Conservation (phyloP, 2,329 filamentous ascomycete genomes). For the Ascochyta lentis region DNA sequence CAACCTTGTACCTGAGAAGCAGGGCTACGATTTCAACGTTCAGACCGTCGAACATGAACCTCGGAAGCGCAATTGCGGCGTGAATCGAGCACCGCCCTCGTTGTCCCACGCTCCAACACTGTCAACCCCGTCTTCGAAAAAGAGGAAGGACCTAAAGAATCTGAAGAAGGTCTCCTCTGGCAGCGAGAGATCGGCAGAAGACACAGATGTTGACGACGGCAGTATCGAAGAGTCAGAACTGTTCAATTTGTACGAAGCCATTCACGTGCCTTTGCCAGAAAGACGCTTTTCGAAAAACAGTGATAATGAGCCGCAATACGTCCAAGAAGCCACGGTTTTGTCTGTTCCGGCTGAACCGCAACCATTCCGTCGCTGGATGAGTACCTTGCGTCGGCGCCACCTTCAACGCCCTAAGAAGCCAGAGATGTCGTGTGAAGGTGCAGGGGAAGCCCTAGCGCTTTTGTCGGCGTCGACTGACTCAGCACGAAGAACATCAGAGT, state of each 20-base stretch:
- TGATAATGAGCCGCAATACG: conserved; percentile 12
- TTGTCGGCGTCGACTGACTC: conserved; percentile 20
- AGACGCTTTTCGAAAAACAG: conserved; percentile 30
- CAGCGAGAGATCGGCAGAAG: conserved; percentile 19
- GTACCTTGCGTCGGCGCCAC: conserved; percentile 67
- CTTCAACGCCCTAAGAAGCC: conserved; percentile 45
- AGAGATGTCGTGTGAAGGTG: conserved; percentile 47
- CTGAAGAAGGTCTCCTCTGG: conserved; percentile 8
- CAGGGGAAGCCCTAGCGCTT: conserved; percentile 16
- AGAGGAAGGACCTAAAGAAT: conserved; percentile 8
- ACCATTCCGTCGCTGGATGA: conserved; percentile 78
- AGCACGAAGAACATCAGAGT: conserved; percentile 54
- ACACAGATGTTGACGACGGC: conserved; percentile 22
- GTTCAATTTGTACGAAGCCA: conserved; percentile 42
- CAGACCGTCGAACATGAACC: conserved; percentile 21
- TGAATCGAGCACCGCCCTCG: conserved; percentile 25
- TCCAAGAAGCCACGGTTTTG: conserved; percentile 1
- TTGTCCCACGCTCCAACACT: conserved; percentile 21
- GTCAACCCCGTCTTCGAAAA: conserved; percentile 22
- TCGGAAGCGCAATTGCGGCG: conserved; percentile 31
- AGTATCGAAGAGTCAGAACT: conserved; percentile 29
- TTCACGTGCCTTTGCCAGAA: conserved; percentile 38
- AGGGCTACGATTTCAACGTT: conserved; percentile 3
- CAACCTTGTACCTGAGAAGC: conserved; percentile 36
- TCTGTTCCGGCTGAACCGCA: conserved; percentile 17